These are phyloP conservation scores for Aegilops sharonensis DNA, from an alignment of 176 grass and related monocot species.

Conservation along the genomic window DNA sequence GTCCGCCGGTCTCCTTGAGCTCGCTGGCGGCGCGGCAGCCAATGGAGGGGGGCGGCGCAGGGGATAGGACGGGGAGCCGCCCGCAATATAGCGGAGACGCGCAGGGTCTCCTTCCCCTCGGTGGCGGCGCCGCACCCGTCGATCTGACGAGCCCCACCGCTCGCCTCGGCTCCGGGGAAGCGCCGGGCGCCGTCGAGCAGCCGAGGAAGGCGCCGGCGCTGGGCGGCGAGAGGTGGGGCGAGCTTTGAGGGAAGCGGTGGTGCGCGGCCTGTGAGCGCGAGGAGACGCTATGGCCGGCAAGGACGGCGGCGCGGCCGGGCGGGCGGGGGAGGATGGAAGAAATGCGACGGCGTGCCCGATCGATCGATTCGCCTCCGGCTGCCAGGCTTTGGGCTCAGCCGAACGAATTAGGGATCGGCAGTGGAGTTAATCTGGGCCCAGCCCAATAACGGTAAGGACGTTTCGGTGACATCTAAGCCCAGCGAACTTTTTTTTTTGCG, in stretches of 20 bases:
- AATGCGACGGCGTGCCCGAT: background rate
- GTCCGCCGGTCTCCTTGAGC: background rate
- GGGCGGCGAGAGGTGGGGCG: background rate
- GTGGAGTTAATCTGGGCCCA: no score
- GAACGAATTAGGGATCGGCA: background rate
- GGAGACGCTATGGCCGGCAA: background rate
- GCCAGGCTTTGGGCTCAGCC: background rate
- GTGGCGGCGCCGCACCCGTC: background rate
- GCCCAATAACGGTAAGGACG: background rate
- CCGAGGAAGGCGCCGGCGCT: background rate
- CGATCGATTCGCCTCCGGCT: background rate
- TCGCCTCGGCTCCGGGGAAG: background rate
- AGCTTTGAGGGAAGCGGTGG: background rate
- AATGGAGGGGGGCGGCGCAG: background rate
- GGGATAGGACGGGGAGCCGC: background rate
- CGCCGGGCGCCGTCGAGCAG: background rate
- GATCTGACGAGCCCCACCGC: slow-evolving; percentile 6
- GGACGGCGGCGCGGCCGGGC: background rate
- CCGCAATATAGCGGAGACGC: background rate
- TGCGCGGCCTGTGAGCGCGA: background rate
- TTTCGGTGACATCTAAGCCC: background rate
- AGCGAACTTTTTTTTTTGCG: no score
- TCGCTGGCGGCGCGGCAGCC: background rate
- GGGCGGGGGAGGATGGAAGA: background rate
- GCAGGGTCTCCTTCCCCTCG: background rate